Evolutionary conservation across 371 early-diverging fungal genomes (phyloP).

Genomic region (Mucor indicus): DNA sequence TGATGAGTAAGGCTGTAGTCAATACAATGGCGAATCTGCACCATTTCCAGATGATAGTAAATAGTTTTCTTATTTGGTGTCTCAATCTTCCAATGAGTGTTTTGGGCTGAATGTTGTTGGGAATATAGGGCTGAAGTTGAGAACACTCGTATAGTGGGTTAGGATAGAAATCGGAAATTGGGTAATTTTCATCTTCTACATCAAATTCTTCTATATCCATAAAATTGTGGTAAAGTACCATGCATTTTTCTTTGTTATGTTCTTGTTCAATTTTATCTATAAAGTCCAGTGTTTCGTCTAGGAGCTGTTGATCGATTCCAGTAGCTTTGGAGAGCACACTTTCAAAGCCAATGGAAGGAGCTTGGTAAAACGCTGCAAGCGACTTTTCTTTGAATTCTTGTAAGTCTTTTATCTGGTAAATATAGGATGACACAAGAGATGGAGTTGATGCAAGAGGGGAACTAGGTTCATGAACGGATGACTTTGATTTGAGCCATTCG

Average conservation of each 20-base stretch:
- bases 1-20: conserved; percentile 55
- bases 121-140: not conserved
- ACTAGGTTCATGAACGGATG: no score
- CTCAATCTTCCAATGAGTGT: conserved; percentile 33
- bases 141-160: conserved; percentile 4
- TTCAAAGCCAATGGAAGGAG: conserved; percentile 27
- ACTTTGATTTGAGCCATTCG: conserved; percentile 45
- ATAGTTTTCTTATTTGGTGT: conserved; percentile 30
- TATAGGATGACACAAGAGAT: no score
- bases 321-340: conserved; percentile 32
- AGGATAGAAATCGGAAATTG: conserved; percentile 21
- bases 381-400: conserved; percentile 36
- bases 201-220: conserved; percentile 9
- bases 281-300: conserved; percentile 39
- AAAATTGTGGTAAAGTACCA: conserved; percentile 13
- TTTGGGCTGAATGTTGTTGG: conserved; percentile 4
- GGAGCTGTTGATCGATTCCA: conserved; percentile 26
- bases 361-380: conserved; percentile 29
- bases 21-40: conserved; percentile 60
- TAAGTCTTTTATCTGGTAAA: not conserved
- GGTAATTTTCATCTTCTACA: conserved; percentile 13
- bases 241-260: conserved; percentile 26
- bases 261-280: conserved; percentile 31
- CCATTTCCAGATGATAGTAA: conserved; percentile 61
- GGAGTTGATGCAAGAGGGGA: not conserved